Base-by-base conservation (phyloP, 106 monocot species). In the Allium fistulosum region DNA sequence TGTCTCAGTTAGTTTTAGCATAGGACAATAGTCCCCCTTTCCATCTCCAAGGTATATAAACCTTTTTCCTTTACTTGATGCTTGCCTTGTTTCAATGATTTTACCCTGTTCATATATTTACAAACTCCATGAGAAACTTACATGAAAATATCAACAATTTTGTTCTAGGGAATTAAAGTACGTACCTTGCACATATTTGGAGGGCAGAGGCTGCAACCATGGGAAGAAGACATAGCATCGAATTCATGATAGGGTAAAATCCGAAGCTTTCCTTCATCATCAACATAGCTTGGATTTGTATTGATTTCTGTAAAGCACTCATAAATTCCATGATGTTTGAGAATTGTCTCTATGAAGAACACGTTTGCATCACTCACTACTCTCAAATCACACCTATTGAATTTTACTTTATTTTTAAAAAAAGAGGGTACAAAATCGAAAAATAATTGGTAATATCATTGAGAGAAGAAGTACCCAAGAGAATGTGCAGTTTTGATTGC, bases 101-200 rank as follows among this genome's bases (percentile, higher is more conserved):
- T 66, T 66, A 11, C 66, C 66, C 66, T 66, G 66, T 26, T 17
- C 3, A 49, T 50, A 50, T 14, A 14, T 6, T 47, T 27, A 37
- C 17, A 1, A 0, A 37, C 37, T 37, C 2, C 10, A 26, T 61
- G 11, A 61, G 18, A 37, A 37, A 37, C 37, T 4, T 37, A 37
- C 37, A 4, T 37, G 4, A 37, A 14, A 48, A 18, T 6, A 46
- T 22, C 22, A 22, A 22, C 22, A 22, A 22, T 22, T 22, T 22
- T 50, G 6, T 6, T 8, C 22, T 22, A 22, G 22, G 5, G 37
- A 37, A 37, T 37, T 37, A 5, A 1, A 1, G 3, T 3, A 2
- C 3, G 51, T 69, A 90, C 94, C 94, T 94, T 94, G 87, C 94
- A 94, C 94, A 90, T 94, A 60, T 94, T 94, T 16, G 87, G 90